phyloP scores from a whole-genome alignment of 2,329 filamentous ascomycete genomes.

The Cryphonectria naterciae region DNA sequence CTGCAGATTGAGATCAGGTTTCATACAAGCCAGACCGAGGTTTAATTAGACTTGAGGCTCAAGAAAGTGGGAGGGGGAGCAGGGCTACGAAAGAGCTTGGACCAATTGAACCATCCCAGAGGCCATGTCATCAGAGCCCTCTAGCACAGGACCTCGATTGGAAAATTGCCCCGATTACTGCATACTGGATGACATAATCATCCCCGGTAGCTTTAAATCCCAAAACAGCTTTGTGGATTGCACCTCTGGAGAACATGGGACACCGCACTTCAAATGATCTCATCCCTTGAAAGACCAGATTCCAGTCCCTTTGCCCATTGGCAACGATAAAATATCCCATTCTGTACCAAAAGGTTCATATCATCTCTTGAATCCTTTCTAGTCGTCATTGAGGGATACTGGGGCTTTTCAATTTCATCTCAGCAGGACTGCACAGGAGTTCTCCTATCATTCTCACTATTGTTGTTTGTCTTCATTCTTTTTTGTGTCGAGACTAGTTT shows the following conservation, averaged over 20 bases:
- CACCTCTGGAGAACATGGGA: background rate
- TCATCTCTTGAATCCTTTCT: background rate
- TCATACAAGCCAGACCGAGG: background rate
- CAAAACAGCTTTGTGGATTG: no score
- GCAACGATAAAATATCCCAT: background rate
- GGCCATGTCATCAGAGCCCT: background rate
- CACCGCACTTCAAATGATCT: background rate
- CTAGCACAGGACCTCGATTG: background rate
- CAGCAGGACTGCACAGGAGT: background rate
- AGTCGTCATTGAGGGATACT: background rate
- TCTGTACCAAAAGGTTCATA: background rate
- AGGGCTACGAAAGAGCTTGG: background rate
- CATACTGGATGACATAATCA: background rate
- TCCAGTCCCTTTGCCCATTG: background rate
- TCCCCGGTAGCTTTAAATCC: background rate
- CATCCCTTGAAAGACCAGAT: background rate
- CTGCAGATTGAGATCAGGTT: background rate
- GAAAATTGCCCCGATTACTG: background rate
- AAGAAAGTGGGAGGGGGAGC: background rate
- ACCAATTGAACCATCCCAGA: background rate
- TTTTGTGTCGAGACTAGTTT: background rate
- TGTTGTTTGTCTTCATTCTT: background rate
- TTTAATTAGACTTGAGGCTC: slow-evolving; percentile 7
- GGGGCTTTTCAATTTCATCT: background rate
- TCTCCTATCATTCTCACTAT: background rate